Evolutionary conservation across 176 grass and related monocot genomes (phyloP).

Genomic region (Aegilops umbellulata): DNA sequence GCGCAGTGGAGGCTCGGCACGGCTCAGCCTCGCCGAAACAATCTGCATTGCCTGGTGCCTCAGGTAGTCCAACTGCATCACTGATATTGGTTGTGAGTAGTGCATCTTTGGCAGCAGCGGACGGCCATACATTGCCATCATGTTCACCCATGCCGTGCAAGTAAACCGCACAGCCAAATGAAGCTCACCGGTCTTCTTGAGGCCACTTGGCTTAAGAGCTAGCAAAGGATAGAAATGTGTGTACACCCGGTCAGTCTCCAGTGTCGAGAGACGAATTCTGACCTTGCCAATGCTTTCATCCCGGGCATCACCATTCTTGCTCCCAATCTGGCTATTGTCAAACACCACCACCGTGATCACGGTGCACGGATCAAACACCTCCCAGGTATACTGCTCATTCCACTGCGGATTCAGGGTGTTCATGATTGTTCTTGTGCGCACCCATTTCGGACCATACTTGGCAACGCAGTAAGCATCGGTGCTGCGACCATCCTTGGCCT

Average conservation of each 20-base stretch:
- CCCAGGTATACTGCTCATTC: slow-evolving; percentile 98
- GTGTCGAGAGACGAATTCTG: slow-evolving; percentile 75
- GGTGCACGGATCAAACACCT: slow-evolving; percentile 95
- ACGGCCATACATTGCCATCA: slow-evolving; percentile 73
- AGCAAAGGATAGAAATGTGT: slow-evolving; percentile 92
- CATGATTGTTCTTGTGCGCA: slow-evolving; percentile 84
- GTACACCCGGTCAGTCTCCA: slow-evolving; percentile 87
- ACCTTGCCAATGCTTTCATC: slow-evolving; percentile 94
- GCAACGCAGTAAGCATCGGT: slow-evolving; percentile 93
- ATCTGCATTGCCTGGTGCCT: slow-evolving; percentile 80
- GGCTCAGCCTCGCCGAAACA: slow-evolving; percentile 66
- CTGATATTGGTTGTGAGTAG: slow-evolving; percentile 78
- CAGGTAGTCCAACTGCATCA: slow-evolving; percentile 67
- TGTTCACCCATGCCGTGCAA: slow-evolving; percentile 92
- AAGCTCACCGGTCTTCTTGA: slow-evolving; percentile 90
- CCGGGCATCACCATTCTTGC: slow-evolving; percentile 49
- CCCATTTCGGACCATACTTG: slow-evolving; percentile 89
- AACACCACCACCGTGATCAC: slow-evolving; percentile 84
- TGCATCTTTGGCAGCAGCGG: slow-evolving; percentile 95
- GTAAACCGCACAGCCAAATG: slow-evolving; percentile 90
- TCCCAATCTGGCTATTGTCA: slow-evolving; percentile 67
- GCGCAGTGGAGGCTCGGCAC: slow-evolving; percentile 74
- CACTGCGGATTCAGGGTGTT: slow-evolving; percentile 74
- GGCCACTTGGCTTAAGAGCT: slow-evolving; percentile 62
- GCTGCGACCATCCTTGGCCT: slow-evolving; percentile 62